A percentile compares a stretch with the other conserved stretches of the same genome.
These are phyloP conservation scores for Calonectria crousiana DNA, from an alignment of 2,329 filamentous ascomycete species.

Conservation along the genomic window DNA sequence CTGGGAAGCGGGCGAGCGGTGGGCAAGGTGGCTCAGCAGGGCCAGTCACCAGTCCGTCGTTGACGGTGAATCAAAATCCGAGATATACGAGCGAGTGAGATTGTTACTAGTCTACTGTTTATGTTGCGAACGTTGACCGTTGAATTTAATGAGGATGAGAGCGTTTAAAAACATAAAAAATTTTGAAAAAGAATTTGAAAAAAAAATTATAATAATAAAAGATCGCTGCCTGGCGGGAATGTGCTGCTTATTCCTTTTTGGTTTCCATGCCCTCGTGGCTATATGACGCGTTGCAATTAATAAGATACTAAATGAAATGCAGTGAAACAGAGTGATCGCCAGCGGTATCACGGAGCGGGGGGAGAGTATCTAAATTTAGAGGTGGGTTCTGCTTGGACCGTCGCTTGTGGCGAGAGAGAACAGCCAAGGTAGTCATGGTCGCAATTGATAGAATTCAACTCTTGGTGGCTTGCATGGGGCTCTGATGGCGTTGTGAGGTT, in stretches of 20 bases:
- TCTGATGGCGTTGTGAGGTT: not conserved
- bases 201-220: no score
- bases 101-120: constrained; percentile 5
- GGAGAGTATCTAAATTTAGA: constrained; percentile 19
- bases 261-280: no score
- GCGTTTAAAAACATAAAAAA: not conserved
- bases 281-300: not conserved
- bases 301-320: not conserved
- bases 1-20: not conserved
- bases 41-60: not conserved
- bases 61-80: constrained; percentile 8
- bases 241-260: not conserved
- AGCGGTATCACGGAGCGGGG: not conserved
- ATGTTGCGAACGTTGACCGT: not conserved
- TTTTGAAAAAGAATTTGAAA: no score
- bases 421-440: not conserved
- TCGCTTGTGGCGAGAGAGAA: not conserved
- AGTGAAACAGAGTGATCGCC: not conserved
- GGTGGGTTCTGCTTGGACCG: constrained; percentile 3
- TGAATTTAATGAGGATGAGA: not conserved
- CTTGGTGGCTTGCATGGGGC: not conserved
- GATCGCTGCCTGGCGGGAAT: not conserved
- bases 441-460: not conserved
- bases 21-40: not conserved
- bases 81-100: constrained; percentile 20